Evolutionary conservation across 2,329 filamentous ascomycete species (phyloP).

Genomic region (Xylariales sp.): DNA sequence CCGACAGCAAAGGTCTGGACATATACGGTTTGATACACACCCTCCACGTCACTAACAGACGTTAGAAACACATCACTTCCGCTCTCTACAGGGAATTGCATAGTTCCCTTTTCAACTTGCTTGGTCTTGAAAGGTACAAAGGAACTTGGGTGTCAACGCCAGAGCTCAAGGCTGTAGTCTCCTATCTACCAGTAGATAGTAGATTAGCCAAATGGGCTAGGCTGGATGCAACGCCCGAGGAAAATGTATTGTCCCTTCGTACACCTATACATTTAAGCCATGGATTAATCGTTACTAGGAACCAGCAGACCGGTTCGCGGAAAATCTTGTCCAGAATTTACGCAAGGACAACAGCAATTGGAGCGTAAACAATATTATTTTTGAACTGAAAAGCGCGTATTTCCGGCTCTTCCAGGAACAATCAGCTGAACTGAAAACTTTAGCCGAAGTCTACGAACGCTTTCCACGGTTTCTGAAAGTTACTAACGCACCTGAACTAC

Average conservation of each 20-base stretch:
- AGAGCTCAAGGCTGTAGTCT: slow-evolving; percentile 15
- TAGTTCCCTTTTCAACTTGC: not conserved
- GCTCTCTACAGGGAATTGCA: not conserved
- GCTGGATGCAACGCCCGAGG: not conserved
- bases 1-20: slow-evolving; percentile 7
- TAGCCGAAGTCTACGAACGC: slow-evolving; percentile 29
- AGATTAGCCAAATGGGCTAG: slow-evolving; percentile 1
- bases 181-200: slow-evolving; percentile 19
- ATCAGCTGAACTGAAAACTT: slow-evolving; percentile 12
- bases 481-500: slow-evolving; percentile 20
- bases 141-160: slow-evolving; percentile 16
- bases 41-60: not conserved
- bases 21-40: not conserved
- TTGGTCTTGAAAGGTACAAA: slow-evolving; percentile 4
- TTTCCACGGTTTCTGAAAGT: slow-evolving; percentile 28
- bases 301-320: not conserved
- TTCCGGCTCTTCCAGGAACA: slow-evolving; percentile 14
- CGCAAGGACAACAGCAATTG: not conserved
- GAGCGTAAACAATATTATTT: slow-evolving; percentile 3
- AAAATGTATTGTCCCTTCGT: slow-evolving; percentile 3
- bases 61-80: not conserved
- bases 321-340: not conserved
- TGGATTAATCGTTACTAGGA: slow-evolving; percentile 10
- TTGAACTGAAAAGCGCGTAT: slow-evolving; percentile 15
- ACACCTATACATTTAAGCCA: no score